phyloP scores from a whole-genome alignment of 176 grass and related monocot species.

The Bromus sterilis region DNA sequence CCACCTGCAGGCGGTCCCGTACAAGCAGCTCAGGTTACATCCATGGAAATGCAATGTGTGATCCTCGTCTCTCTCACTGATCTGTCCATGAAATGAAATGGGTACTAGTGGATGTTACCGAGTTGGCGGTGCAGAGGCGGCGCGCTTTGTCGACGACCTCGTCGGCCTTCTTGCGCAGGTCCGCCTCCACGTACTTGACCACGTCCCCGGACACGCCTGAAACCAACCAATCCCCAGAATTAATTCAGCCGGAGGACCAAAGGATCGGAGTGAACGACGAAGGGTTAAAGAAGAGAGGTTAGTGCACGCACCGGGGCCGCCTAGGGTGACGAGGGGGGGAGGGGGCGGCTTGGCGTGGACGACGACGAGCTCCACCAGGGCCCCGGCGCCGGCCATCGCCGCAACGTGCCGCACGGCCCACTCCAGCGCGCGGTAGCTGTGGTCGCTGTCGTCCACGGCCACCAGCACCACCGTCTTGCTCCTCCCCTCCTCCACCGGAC shows the following conservation, averaged over 20 bases:
- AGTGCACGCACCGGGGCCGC: conserved; percentile 28
- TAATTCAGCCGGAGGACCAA: not conserved
- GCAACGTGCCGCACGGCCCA: conserved; percentile 40
- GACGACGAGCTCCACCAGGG: conserved; percentile 39
- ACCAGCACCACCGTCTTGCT: conserved; percentile 54
- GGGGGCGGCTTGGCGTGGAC: conserved; percentile 58
- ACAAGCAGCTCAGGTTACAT: not conserved
- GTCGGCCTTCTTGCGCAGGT: conserved; percentile 45
- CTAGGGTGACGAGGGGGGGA: conserved; percentile 31
- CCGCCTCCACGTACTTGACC: conserved; percentile 32
- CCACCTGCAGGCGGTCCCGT: conserved; percentile 27
- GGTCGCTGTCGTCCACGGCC: conserved; percentile 61
- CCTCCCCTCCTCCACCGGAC: not conserved
- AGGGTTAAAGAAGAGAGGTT: not conserved
- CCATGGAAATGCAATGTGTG: not conserved
- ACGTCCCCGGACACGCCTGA: conserved; percentile 39
- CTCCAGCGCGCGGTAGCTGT: conserved; percentile 59
- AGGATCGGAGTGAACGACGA: not conserved
- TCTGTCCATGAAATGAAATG: not conserved
- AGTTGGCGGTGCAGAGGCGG: conserved; percentile 31
- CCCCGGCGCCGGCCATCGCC: not conserved
- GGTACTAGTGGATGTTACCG: conserved; percentile 5
- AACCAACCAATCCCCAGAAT: not conserved
- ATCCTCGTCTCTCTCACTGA: not conserved
- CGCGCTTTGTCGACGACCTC: conserved; percentile 37